phyloP scores from a whole-genome alignment of 805 yeast genomes.

The Metschnikowia baotianmanensis region DNA sequence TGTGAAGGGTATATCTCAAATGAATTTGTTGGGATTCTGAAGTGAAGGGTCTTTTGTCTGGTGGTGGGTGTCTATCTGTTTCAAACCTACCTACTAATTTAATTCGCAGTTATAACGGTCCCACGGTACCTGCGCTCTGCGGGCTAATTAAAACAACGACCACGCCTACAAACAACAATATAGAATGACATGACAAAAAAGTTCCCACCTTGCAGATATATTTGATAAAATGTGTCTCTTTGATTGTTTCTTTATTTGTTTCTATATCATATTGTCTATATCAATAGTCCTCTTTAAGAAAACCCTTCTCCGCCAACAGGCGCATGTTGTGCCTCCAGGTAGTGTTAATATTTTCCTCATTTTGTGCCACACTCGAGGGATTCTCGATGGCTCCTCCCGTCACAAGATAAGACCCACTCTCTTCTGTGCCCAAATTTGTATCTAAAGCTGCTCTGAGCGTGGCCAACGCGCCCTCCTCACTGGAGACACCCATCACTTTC shows the following conservation, averaged over 20 bases:
- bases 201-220: too few relatives aligned
- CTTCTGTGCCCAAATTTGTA: conserved; percentile 19
- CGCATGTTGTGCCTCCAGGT: conserved; percentile 32
- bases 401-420: conserved; percentile 30
- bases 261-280: not conserved
- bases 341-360: conserved; percentile 20
- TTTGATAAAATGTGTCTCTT: not conserved
- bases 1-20: too few relatives aligned
- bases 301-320: conserved; percentile 22
- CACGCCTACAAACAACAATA: not conserved
- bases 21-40: too few relatives aligned
- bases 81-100: not conserved
- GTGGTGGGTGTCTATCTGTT: too few relatives aligned
- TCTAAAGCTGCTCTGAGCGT: conserved; percentile 36
- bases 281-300: conserved; percentile 3
- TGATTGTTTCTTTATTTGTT: not conserved
- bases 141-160: not conserved
- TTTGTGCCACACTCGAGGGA: conserved; percentile 26
- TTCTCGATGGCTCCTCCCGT: conserved; percentile 31
- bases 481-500: conserved; percentile 25
- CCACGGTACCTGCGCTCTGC: not conserved
- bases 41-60: too few relatives aligned
- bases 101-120: not conserved
- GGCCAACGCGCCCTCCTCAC: conserved; percentile 36
- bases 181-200: too few relatives aligned